phyloP scores from a whole-genome alignment of 371 early-diverging fungal species.

The Batrachochytrium dendrobatidis region DNA sequence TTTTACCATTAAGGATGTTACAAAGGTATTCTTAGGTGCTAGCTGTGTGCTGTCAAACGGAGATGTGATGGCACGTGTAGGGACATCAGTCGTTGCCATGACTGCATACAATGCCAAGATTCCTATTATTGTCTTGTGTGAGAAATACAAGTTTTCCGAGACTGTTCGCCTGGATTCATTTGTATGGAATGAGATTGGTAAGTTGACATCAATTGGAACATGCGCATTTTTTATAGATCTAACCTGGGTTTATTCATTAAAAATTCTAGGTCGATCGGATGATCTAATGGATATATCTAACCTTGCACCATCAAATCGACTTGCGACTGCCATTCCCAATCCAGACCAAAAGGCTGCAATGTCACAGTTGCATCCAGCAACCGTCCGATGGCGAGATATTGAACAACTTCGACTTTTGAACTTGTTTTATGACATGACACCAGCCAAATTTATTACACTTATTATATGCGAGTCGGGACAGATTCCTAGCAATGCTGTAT shows the following conservation, averaged over 20 bases:
- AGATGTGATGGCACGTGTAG: conserved; percentile 82
- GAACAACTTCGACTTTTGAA: conserved; percentile 70
- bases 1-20: conserved; percentile 69
- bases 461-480: conserved; percentile 91
- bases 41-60: conserved; percentile 90
- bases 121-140: conserved; percentile 93
- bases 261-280: conserved; percentile 61
- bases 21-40: conserved; percentile 92
- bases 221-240: background rate
- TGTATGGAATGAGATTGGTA: conserved; percentile 90
- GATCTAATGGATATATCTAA: conserved; percentile 60
- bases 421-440: conserved; percentile 88
- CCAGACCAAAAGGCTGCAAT: conserved; percentile 20
- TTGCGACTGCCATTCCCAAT: conserved; percentile 24
- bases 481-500: conserved; percentile 89
- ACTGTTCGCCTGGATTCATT: conserved; percentile 89
- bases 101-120: conserved; percentile 79
- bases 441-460: conserved; percentile 79
- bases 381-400: conserved; percentile 37
- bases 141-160: conserved; percentile 94
- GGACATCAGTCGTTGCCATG: conserved; percentile 89
- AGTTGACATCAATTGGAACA: conserved; percentile 1
- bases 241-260: background rate
- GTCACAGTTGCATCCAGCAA: conserved; percentile 7
- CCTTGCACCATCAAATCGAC: conserved; percentile 18